Base-by-base conservation (phyloP, 352 stramenopile species). In the Pythium oligandrum region DNA sequence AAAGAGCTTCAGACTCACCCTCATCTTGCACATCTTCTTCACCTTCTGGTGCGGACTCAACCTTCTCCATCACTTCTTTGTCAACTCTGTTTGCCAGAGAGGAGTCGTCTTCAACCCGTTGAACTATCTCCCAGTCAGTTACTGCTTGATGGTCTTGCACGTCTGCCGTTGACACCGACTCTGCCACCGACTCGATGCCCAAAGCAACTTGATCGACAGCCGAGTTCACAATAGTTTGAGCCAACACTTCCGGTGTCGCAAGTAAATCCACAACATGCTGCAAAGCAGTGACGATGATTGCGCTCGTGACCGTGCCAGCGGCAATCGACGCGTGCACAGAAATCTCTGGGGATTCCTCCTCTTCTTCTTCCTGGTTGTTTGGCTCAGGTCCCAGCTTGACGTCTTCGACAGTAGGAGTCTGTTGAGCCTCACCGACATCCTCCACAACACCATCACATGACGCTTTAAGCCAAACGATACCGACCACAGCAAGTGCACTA, bases 271-370 rank as follows among this genome's bases (percentile, higher is more conserved):
- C 46, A 9, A 72, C 50, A 39, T 55, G 63, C 26, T 69, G 60
- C 11, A 72, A 49, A 35, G 56, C 64, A 11, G 56, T 35, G 4
- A 69, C n/a, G 8, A 72, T 55, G 34, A 72, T 67, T n/a, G 53
- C 57, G 40, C 57, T 63, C 17, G 61, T 64, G 6, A 61, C 55
- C 17, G 52, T 40, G 32, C 52, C 45, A 8, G 55, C 45, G 31
- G 56, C 52, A 35, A 65, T 59, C 0, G 59, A 55, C 32, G 42
- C 55, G 35, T 52, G 53, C 37, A 55, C 55, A 37, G 40, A 66
- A 9, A 63, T 6, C 6, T 45, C 40, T 5, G n/a, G n/a, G n/a
- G n/a, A n/a, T n/a, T n/a, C n/a, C n/a, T 53, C 48, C 2, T 12
- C 42, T 40, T 36, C 3, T 32, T n/a, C 26, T 10, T 38, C 55